A percentile compares a stretch with the other conserved stretches of the same genome.
Conservation (phyloP, 257 asterid genomes). For the Lantana camara region DNA sequence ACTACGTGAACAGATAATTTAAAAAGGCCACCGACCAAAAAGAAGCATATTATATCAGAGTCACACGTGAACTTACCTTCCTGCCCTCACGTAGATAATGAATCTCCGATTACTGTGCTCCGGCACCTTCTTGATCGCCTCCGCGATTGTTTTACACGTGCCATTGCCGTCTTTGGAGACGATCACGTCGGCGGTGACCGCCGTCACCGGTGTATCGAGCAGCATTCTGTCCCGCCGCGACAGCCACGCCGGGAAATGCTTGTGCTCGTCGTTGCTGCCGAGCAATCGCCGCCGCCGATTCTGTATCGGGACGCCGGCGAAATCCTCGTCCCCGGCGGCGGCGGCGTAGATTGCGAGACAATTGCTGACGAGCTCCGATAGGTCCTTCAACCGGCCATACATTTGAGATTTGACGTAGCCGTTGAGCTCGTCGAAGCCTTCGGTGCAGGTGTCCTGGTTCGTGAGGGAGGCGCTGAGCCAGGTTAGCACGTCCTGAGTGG, state of each 20-base stretch:
- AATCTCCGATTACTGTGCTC: conserved; percentile 57
- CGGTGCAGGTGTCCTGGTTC: conserved; percentile 91
- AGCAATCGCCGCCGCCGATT: conserved; percentile 65
- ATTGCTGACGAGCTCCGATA: conserved; percentile 86
- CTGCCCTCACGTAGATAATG: conserved; percentile 95
- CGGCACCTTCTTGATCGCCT: conserved; percentile 94
- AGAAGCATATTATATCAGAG: not conserved
- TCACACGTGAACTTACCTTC: conserved; percentile 71
- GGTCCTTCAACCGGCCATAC: conserved; percentile 57
- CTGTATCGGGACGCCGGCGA: conserved; percentile 77
- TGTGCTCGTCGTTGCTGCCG: conserved; percentile 22
- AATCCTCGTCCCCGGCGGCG: conserved; percentile 51
- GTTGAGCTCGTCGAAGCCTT: conserved; percentile 60
- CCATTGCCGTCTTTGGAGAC: conserved; percentile 87
- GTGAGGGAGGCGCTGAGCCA: conserved; percentile 96
- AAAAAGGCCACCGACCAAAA: conserved; percentile 28
- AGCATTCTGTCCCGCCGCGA: conserved; percentile 63
- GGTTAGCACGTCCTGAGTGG: conserved; percentile 75
- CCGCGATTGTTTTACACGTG: conserved; percentile 72
- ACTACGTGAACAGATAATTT: conserved; percentile 14
- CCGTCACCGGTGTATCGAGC: conserved; percentile 50
- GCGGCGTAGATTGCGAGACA: conserved; percentile 84
- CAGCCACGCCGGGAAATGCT: conserved; percentile 76
- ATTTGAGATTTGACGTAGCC: conserved; percentile 63
- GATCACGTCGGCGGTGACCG: conserved; percentile 60